Base-by-base conservation (phyloP, 257 asterid species). In the Anisodus acutangulus region DNA sequence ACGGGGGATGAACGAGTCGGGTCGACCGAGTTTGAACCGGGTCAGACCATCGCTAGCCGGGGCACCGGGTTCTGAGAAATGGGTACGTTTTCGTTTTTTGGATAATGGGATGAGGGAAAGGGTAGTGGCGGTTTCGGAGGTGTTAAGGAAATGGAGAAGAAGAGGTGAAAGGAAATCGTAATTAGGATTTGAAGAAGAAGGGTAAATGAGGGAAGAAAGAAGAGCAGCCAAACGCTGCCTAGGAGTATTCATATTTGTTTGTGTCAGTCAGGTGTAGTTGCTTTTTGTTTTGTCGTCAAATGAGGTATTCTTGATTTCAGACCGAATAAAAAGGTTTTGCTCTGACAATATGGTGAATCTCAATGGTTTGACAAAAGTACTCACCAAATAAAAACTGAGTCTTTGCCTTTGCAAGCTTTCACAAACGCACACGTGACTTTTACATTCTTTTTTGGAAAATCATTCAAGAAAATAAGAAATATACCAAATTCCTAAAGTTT, bases 191-290 rank as follows among this genome's bases (percentile, higher is more conserved):
- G 94, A 84, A 3, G 94, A 87, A 8, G 92, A 92, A 62, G 88
- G 94, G 19, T 97, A 91, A 59, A 91, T 84, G 31, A 93, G 87
- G 4, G 98, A 88, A n/a, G 95, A 94, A 57, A 95, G 86, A 19
- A 90, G n/a, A 41, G 90, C 91, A 54, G 93, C 93, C 67, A 93
- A 86, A 16, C 45, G 45, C 45, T 89, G 47, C 6, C 86, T 31
- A 31, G 35, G 85, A 82, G 92, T 74, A 87, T 87, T 89, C 90
- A 88, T 86, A 13, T 69, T 16, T 69, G 11, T 60, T 80, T 67
- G 47, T 69, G 49, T 82, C 49, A 79, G n/a, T 49, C 63, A 59
- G 76, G 17, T 54, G 45, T 31, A 17, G 59, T 35, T 0, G 11
- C 37, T 22, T 53, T 35, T 1, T 5, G 5, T 84, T 86, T 80